These are phyloP conservation scores for Fusarium foetens DNA, from an alignment of 2,329 filamentous ascomycete species.

Conservation along the genomic window DNA sequence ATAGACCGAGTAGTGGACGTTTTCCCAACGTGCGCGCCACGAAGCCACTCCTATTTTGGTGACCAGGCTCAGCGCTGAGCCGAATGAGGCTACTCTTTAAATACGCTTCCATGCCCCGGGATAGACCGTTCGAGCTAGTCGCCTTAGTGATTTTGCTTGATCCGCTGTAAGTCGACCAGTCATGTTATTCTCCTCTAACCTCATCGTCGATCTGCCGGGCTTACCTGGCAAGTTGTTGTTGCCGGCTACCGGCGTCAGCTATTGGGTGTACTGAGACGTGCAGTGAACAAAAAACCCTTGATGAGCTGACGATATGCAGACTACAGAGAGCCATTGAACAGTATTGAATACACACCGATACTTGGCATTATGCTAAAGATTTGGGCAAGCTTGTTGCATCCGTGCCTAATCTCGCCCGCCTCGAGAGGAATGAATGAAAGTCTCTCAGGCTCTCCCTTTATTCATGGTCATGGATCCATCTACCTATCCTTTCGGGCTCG, in stretches of 20 bases:
- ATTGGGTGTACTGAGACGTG: slow-evolving; percentile 1
- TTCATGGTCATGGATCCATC: slow-evolving; percentile 5
- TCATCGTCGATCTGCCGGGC: slow-evolving; percentile 39
- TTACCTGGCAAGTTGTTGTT: slow-evolving; percentile 8
- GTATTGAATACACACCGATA: slow-evolving; percentile 6
- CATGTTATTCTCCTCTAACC: slow-evolving; percentile 16
- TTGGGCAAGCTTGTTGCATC: slow-evolving; percentile 4
- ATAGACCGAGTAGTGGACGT: slow-evolving; percentile 24
- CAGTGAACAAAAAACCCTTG: neutral
- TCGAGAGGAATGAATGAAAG: slow-evolving; percentile 18
- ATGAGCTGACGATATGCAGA: slow-evolving; percentile 16
- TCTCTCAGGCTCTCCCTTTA: slow-evolving; percentile 10
- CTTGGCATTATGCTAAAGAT: slow-evolving; percentile 4
- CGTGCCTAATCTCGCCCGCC: slow-evolving; percentile 1
- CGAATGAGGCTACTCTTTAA: slow-evolving; percentile 26
- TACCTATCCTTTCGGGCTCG: slow-evolving; percentile 15
- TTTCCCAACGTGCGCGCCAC: slow-evolving; percentile 24
- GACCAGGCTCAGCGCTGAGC: slow-evolving; percentile 25
- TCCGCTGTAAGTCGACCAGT: slow-evolving; percentile 16
- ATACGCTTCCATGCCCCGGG: slow-evolving; percentile 19
- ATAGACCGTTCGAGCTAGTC: slow-evolving; percentile 35
- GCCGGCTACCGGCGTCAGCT: slow-evolving; percentile 15
- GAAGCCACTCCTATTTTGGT: slow-evolving; percentile 25
- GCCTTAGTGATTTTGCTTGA: slow-evolving; percentile 25
- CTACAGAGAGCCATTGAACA: slow-evolving; percentile 3